Evolutionary conservation across 352 stramenopile species (phyloP).

Genomic region (Pythium pectinolyticum): DNA sequence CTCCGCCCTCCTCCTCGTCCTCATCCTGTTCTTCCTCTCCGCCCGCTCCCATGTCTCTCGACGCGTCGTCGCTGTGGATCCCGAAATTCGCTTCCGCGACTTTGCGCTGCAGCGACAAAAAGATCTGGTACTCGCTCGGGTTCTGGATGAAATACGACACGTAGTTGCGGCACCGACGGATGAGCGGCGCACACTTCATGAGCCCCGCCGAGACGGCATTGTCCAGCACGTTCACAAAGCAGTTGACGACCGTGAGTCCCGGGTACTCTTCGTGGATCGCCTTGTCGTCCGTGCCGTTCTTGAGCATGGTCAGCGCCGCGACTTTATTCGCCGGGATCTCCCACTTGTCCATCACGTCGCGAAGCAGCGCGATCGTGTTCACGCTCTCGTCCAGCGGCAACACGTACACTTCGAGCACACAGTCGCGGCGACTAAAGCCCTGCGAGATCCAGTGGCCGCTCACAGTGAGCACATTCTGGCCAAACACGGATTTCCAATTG

Average conservation of each 20-base stretch:
- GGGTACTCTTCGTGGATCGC: slow-evolving; percentile 70
- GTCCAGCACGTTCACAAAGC: slow-evolving; percentile 69
- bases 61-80: not conserved
- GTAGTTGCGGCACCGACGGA: slow-evolving; percentile 69
- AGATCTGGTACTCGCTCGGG: slow-evolving; percentile 81
- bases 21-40: slow-evolving; percentile 26
- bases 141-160: slow-evolving; percentile 86
- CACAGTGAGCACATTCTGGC: slow-evolving; percentile 76
- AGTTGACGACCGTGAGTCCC: slow-evolving; percentile 58
- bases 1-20: slow-evolving; percentile 33
- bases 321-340: slow-evolving; percentile 74
- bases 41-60: slow-evolving; percentile 21
- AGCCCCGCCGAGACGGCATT: slow-evolving; percentile 53
- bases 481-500: slow-evolving; percentile 81
- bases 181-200: slow-evolving; percentile 58
- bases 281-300: slow-evolving; percentile 43
- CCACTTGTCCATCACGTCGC: slow-evolving; percentile 84
- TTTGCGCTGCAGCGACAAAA: slow-evolving; percentile 66
- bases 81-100: slow-evolving; percentile 46
- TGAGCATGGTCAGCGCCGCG: slow-evolving; percentile 66
- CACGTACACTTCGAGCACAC: slow-evolving; percentile 77
- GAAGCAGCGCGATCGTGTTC: slow-evolving; percentile 75
- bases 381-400: slow-evolving; percentile 71
- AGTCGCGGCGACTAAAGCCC: slow-evolving; percentile 71
- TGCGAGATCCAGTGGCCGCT: slow-evolving; percentile 79